A percentile compares a stretch with the other conserved stretches of the same genome.
Evolutionary conservation across 352 stramenopile species (phyloP).

Genomic region (Globisporangium cederbergense): DNA sequence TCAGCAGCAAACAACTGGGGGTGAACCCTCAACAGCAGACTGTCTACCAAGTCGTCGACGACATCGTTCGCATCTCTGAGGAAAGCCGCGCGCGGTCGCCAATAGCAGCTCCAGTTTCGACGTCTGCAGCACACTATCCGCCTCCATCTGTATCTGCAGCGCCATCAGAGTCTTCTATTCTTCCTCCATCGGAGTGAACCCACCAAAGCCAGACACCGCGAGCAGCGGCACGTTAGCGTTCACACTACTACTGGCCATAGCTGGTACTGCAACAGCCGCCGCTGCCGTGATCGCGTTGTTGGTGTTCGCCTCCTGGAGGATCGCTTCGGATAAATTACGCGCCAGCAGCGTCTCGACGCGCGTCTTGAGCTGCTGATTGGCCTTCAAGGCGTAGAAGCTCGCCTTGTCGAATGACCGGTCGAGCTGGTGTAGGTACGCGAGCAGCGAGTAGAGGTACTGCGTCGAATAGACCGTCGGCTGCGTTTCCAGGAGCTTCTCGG

Average conservation of each 20-base stretch:
- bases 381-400: slow-evolving; percentile 36
- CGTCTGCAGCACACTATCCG: not conserved
- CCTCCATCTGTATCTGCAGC: not conserved
- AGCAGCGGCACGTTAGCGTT: slow-evolving; percentile 3
- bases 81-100: slow-evolving; percentile 16
- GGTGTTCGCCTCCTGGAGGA: slow-evolving; percentile 33
- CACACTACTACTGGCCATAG: too few species aligned
- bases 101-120: slow-evolving; percentile 3
- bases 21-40: slow-evolving; percentile 15
- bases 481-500: slow-evolving; percentile 46
- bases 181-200: slow-evolving; percentile 42
- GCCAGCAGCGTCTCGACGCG: slow-evolving; percentile 49
- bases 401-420: slow-evolving; percentile 63
- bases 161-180: slow-evolving; percentile 21
- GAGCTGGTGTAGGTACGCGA: slow-evolving; percentile 59
- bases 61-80: slow-evolving; percentile 36
- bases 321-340: slow-evolving; percentile 56
- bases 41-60: slow-evolving; percentile 30
- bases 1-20: slow-evolving; percentile 1
- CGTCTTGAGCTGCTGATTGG: slow-evolving; percentile 48
- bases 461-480: slow-evolving; percentile 49
- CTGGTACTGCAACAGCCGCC: not conserved
- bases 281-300: not conserved
- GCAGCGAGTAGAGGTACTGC: slow-evolving; percentile 54
- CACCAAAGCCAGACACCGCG: slow-evolving; percentile 18